These are phyloP conservation scores for Lasiosphaeria miniovina DNA, from an alignment of 495 filamentous ascomycete species.

Conservation along the genomic window DNA sequence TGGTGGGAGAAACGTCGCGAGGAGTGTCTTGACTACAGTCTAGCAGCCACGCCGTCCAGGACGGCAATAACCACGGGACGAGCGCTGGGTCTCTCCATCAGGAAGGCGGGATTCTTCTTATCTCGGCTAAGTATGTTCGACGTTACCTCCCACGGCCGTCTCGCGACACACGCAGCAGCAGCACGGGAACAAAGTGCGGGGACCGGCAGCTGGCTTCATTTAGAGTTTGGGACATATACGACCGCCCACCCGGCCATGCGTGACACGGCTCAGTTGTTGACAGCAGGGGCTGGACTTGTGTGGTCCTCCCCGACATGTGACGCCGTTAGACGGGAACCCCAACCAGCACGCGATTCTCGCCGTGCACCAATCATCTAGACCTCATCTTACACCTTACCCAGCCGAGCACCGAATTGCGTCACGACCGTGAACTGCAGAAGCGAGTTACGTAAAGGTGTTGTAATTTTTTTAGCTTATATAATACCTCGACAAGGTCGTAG, in stretches of 20 bases:
- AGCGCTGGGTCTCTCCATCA: neutral
- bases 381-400: neutral
- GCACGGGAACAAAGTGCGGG: neutral
- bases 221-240: slow-evolving; percentile 1
- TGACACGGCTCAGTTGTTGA: neutral
- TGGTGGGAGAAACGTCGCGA: too few species aligned
- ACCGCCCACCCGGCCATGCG: neutral
- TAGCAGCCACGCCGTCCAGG: neutral
- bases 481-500: too few species aligned
- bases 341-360: neutral
- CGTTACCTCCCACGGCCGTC: slow-evolving; percentile 15
- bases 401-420: neutral
- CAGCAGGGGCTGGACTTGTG: neutral
- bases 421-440: too few species aligned
- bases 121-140: slow-evolving; percentile 13
- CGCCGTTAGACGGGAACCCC: neutral
- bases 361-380: neutral
- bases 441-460: too few species aligned
- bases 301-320: neutral
- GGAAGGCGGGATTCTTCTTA: neutral
- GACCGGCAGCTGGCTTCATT: neutral
- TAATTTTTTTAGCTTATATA: too few species aligned
- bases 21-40: too few species aligned
- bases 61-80: neutral
- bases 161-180: neutral